These are phyloP conservation scores for Botrytis galanthina DNA, from an alignment of 2,329 filamentous ascomycete species.

Conservation along the genomic window DNA sequence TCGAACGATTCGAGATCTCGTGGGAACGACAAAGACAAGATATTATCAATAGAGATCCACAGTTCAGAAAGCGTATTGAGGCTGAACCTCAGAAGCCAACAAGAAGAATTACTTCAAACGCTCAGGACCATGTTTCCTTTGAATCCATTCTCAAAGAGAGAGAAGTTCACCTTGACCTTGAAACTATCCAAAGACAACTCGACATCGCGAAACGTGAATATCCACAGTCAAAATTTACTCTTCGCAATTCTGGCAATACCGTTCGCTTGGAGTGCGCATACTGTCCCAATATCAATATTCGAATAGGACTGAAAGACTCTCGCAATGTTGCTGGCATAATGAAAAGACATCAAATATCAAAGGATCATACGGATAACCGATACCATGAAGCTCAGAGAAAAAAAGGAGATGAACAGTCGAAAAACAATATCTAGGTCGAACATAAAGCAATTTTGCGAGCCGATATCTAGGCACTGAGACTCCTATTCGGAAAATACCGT, in stretches of 20 bases:
- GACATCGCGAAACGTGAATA: background rate
- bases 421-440: background rate
- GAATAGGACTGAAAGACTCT: background rate
- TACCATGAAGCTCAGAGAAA: background rate
- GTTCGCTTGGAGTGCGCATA: background rate
- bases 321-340: background rate
- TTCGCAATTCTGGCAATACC: no score
- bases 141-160: background rate
- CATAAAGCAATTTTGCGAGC: background rate
- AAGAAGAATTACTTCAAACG: background rate
- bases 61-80: background rate
- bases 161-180: background rate
- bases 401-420: background rate
- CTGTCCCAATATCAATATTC: background rate
- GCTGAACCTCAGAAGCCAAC: background rate
- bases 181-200: background rate
- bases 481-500: rapidly evolving
- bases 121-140: background rate
- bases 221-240: background rate
- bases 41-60: background rate
- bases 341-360: background rate
- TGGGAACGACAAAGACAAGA: slow-evolving; percentile 5
- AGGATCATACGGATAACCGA: background rate
- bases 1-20: background rate
- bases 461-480: background rate